Evolutionary conservation across 768 basidiomycete genomes (phyloP).

Genomic region (Agrocybe pediades): DNA sequence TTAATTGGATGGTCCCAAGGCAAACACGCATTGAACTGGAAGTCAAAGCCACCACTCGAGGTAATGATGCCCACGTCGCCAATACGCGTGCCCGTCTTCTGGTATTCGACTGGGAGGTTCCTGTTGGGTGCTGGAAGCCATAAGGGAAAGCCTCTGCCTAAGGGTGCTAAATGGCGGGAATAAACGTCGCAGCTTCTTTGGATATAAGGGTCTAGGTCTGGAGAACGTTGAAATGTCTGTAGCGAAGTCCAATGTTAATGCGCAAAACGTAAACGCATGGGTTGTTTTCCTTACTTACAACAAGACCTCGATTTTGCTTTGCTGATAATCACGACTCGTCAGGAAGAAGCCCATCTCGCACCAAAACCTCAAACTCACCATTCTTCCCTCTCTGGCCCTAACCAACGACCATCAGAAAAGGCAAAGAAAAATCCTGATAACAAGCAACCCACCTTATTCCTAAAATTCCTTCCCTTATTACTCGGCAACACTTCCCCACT

Average conservation of each 20-base stretch:
- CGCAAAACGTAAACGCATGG: background rate
- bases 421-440: too few relatives aligned
- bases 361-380: too few relatives aligned
- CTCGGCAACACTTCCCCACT: background rate
- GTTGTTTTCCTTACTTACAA: background rate
- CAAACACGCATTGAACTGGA: constrained; percentile 19
- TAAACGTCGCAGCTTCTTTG: constrained; percentile 15
- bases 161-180: constrained; percentile 12
- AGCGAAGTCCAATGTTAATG: background rate
- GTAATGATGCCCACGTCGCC: constrained; percentile 22
- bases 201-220: background rate
- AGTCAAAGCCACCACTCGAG: constrained; percentile 15
- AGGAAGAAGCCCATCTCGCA: too few relatives aligned
- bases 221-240: background rate
- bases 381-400: background rate
- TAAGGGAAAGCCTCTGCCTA: constrained; percentile 16
- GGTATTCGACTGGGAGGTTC: constrained; percentile 12
- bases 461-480: background rate
- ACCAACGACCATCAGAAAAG: too few relatives aligned
- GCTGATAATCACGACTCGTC: background rate
- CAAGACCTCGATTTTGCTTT: background rate
- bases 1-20: constrained; percentile 16
- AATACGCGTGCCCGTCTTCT: constrained; percentile 12
- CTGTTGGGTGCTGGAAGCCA: constrained; percentile 19
- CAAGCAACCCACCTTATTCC: background rate